Evolutionary conservation across 1,284 basidiomycete species (phyloP), one percentile per base, ranked within the genome.

Genomic region (Volvariella volvacea): DNA sequence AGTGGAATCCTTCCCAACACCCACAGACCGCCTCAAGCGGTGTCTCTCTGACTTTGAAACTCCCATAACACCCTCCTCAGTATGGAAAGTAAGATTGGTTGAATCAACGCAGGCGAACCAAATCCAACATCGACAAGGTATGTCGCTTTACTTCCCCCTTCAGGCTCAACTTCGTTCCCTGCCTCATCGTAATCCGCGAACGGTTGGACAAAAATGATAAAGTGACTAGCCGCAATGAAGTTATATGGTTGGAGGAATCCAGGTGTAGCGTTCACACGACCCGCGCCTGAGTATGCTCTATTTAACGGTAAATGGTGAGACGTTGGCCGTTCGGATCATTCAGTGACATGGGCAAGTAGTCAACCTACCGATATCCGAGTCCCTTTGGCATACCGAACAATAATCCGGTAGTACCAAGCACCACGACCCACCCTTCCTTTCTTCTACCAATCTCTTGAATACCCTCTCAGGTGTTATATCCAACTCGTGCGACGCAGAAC

Each of bases 181-280:
- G n/a, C n/a, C n/a, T n/a, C n/a, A n/a, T 9, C n/a, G n/a, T 31
- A 31, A 25, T 56, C 54, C 15, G 46, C 49, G 12, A 44, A 53
- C 3, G 64, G 65, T 46, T 71, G 67, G 3, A 68, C 65, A 21
- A 71, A 61, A 4, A 68, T 47, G 16, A 67, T 52, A 51, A 66
- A 57, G 46, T 70, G 68, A 1, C 30, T 20, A 8, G 49, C 54
- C 22, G 54, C 47, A 21, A 45, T 54, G n/a, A n/a, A n/a, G n/a
- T n/a, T n/a, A 42, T n/a, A n/a, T n/a, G n/a, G n/a, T n/a, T n/a
- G n/a, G n/a, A n/a, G n/a, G n/a, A n/a, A n/a, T n/a, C n/a, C n/a
- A 53, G 63, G 3, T 46, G 21, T 30, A 46, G 30, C 16, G 22
- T n/a, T n/a, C n/a, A 63, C 55, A 39, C 64, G 58, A 19, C 50